phyloP scores from a whole-genome alignment of 1,284 basidiomycete genomes.

The Limonomyces culmigenus region DNA sequence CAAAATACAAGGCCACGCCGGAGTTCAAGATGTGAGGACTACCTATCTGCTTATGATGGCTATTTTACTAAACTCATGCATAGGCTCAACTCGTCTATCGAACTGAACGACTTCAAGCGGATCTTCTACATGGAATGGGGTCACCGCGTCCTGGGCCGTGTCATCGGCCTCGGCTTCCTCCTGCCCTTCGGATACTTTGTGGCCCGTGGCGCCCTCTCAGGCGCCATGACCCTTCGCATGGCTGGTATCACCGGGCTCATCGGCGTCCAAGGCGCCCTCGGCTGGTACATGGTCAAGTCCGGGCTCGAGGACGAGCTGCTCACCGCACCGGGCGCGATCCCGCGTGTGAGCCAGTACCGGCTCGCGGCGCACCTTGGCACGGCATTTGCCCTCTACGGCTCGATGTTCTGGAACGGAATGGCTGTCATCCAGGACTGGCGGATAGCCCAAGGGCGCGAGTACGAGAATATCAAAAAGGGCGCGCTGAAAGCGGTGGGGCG shows the following conservation, averaged over 20 bases:
- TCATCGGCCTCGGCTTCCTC: constrained; percentile 76
- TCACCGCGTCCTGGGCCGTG: constrained; percentile 84
- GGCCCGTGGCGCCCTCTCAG: constrained; percentile 47
- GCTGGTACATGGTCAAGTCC: constrained; percentile 99
- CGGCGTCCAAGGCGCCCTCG: constrained; percentile 81
- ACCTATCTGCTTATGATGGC: too few relatives aligned
- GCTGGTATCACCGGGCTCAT: constrained; percentile 64
- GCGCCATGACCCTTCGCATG: constrained; percentile 45
- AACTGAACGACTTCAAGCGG: constrained; percentile 82
- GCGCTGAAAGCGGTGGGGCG: constrained; percentile 37
- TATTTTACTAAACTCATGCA: not conserved
- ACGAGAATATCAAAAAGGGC: constrained; percentile 21
- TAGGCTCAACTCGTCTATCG: constrained; percentile 81
- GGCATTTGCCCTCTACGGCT: constrained; percentile 81
- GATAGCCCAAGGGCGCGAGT: constrained; percentile 33
- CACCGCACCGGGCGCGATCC: constrained; percentile 68
- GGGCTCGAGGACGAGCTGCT: constrained; percentile 78
- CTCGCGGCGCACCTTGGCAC: constrained; percentile 88
- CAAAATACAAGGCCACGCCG: constrained; percentile 90
- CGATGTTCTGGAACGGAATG: constrained; percentile 80
- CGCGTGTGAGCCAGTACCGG: constrained; percentile 93
- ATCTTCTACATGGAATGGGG: constrained; percentile 99
- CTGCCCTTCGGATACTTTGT: constrained; percentile 70
- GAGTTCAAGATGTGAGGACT: constrained; percentile 76
- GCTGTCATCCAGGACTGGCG: constrained; percentile 71